phyloP scores from a whole-genome alignment of 2,329 filamentous ascomycete species.

The Talaromyces sp. region DNA sequence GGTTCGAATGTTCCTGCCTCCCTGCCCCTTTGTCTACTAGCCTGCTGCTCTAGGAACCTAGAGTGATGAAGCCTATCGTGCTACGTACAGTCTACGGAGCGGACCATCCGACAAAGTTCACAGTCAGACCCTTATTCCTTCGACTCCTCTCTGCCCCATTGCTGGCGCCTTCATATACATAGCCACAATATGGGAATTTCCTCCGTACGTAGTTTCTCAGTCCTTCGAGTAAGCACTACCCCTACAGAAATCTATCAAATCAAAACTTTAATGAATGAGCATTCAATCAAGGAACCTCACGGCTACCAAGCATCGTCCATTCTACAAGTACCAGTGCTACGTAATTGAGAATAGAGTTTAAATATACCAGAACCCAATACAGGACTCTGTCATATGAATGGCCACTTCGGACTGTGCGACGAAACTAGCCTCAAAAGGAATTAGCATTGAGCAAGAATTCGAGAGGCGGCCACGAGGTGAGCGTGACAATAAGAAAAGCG shows the following conservation, averaged over 20 bases:
- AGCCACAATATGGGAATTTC: neutral
- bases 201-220: neutral
- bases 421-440: neutral
- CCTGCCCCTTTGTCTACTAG: neutral
- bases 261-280: too few relatives aligned
- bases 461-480: neutral
- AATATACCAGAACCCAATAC: neutral
- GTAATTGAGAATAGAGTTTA: neutral
- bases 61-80: neutral
- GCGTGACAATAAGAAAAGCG: neutral
- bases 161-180: neutral
- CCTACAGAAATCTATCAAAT: too few relatives aligned
- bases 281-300: too few relatives aligned
- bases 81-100: neutral
- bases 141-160: neutral
- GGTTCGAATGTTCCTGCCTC: neutral
- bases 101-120: neutral
- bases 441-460: too few relatives aligned
- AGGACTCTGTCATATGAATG: neutral
- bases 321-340: neutral
- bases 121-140: neutral
- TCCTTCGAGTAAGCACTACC: neutral
- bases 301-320: neutral
- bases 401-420: neutral
- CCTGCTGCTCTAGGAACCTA: neutral